Conservation (phyloP, 371 early-diverging fungal genomes). For the Smittium culicis region DNA sequence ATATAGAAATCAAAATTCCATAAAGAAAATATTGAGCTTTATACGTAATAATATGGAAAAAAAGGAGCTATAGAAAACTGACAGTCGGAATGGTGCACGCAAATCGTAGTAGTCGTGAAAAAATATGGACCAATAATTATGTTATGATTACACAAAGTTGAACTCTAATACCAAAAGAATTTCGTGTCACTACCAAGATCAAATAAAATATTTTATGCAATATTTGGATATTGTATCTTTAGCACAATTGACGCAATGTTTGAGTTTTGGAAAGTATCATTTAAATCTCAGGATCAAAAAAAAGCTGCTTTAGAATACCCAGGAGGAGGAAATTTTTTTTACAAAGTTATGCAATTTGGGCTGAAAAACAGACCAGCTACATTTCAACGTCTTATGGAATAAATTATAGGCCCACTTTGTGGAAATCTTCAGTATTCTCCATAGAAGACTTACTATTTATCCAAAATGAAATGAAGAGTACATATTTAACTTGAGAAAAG, state of each 20-base stretch:
- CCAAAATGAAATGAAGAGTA: constrained; percentile 13
- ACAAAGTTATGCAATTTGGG: constrained; percentile 1
- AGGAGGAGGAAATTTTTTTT: background rate
- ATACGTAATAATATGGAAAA: too few relatives aligned
- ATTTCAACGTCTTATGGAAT: constrained; percentile 4
- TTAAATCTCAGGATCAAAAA: background rate
- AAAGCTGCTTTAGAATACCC: background rate
- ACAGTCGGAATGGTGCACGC: too few relatives aligned
- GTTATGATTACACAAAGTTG: too few relatives aligned
- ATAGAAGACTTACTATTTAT: background rate
- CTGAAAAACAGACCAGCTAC: constrained; percentile 4
- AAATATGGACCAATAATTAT: too few relatives aligned
- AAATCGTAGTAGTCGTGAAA: too few relatives aligned
- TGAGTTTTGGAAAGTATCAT: background rate
- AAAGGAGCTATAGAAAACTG: too few relatives aligned
- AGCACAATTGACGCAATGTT: background rate
- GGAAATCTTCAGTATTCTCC: background rate
- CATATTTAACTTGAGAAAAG: background rate
- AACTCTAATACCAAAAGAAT: constrained; percentile 22
- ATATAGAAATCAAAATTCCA: too few relatives aligned
- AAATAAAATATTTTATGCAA: constrained; percentile 20
- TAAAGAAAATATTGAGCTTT: too few relatives aligned
- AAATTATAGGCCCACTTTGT: background rate
- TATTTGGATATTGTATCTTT: background rate
- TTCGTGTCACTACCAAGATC: constrained; percentile 24